These are phyloP conservation scores for Boletus coccyginus DNA, from an alignment of 768 basidiomycete species.

Conservation along the genomic window DNA sequence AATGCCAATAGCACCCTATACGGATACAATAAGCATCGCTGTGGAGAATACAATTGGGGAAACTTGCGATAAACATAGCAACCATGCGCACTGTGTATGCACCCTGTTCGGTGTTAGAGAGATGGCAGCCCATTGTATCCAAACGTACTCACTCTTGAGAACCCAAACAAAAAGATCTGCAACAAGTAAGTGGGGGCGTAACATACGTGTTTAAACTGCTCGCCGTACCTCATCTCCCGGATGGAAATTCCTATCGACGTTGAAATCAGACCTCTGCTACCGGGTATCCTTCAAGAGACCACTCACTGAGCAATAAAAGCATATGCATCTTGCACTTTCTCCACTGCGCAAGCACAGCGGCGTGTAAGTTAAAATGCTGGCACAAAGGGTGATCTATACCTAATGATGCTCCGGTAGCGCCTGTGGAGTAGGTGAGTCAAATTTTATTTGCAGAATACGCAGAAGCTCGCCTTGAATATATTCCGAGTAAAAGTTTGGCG, in stretches of 20 bases:
- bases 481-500: slow-evolving; percentile 53
- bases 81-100: slow-evolving; percentile 78
- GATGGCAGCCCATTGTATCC: no score
- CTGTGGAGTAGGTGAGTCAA: slow-evolving; percentile 34
- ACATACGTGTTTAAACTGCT: neutral
- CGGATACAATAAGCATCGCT: neutral
- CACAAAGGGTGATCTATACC: slow-evolving; percentile 35
- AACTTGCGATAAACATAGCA: slow-evolving; percentile 48
- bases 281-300: neutral
- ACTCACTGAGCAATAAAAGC: slow-evolving; percentile 79
- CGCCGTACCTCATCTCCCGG: slow-evolving; percentile 65
- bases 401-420: slow-evolving; percentile 60
- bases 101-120: slow-evolving; percentile 42
- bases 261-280: neutral
- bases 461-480: slow-evolving; percentile 55
- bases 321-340: slow-evolving; percentile 77
- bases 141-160: slow-evolving; percentile 54
- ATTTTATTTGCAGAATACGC: neutral
- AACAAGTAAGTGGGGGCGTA: slow-evolving; percentile 3
- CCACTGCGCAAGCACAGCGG: slow-evolving; percentile 38
- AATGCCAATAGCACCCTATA: slow-evolving; percentile 68
- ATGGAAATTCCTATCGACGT: slow-evolving; percentile 53
- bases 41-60: neutral
- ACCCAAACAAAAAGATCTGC: slow-evolving; percentile 76
- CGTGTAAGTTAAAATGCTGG: slow-evolving; percentile 1